Evolutionary conservation across 768 basidiomycete genomes (phyloP), one percentile per base, ranked within the genome.

Genomic region (Termitomyces sp.): DNA sequence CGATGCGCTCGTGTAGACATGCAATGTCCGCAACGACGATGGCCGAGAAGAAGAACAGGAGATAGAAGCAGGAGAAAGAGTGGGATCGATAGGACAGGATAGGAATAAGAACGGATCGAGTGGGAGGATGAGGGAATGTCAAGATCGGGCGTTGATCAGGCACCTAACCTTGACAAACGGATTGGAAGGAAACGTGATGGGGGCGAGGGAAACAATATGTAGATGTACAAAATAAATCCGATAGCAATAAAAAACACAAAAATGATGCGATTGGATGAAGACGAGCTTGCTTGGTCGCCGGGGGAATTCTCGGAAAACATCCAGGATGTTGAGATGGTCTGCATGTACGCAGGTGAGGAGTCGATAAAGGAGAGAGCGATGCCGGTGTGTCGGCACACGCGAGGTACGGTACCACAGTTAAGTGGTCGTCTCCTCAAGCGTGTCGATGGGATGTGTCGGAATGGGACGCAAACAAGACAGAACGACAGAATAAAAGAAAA

Each of bases 391-490:
- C 72, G 87, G 87, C 85, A 75, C 73, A 77, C 76, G 77, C 83
- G 84, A 86, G 80, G 79, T 79, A 84, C 85, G 83, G 76, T 83
- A 86, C 87, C 86, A 80, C 88, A 89, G 64, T 69, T 54, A 89
- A 89, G 87, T 81, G 87, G 85, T 88, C 86, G 85, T 86, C 85
- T 79, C 80, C 79, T 82, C 82, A 69, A 83, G 81, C 78, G 69
- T 68, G 69, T 65, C 64, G 70, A 80, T 75, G 84, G 80, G 74
- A 66, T 71, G 81, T 73, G 64, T 66, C 60, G 75, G 80, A 75
- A 57, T 66, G 78, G 82, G 78, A 79, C 68, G 60, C 67, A 63
- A 61, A 65, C 63, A 60, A 68, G 65, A 72, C 72, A 71, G 60
- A n/a, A 66, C 67, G 68, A 70, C 71, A 64, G 53, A 58, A 59